Evolutionary conservation across 306 rosid genomes (phyloP).

Genomic region (Fragaria iinumae): DNA sequence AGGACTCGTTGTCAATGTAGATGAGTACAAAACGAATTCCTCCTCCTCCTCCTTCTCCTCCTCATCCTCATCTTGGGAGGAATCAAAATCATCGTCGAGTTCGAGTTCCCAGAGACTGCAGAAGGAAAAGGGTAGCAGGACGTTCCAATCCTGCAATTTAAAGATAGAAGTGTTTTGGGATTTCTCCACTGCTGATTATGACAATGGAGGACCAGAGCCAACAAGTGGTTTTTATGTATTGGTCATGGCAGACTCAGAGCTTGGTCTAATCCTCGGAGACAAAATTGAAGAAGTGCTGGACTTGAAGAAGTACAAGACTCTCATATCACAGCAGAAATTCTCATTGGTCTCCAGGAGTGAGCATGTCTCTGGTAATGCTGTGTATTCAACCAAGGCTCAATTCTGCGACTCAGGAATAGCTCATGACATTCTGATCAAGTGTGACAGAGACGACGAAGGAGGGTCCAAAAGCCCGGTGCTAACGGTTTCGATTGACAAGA

Average conservation of each 20-base stretch:
- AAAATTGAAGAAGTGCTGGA: conserved; percentile 28
- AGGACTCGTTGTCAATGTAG: conserved; percentile 42
- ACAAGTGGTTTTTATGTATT: conserved; percentile 45
- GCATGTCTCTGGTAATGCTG: conserved; percentile 36
- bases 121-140: conserved; percentile 41
- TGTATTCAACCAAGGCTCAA: conserved; percentile 58
- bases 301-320: neutral
- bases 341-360: conserved; percentile 61
- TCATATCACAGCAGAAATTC: conserved; percentile 19
- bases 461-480: conserved; percentile 36
- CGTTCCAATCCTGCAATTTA: conserved; percentile 22
- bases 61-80: neutral
- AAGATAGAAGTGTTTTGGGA: conserved; percentile 62
- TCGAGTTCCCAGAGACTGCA: conserved; percentile 22
- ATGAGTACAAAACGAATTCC: neutral
- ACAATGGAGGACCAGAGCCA: conserved; percentile 61
- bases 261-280: conserved; percentile 57
- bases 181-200: conserved; percentile 52
- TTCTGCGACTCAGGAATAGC: conserved; percentile 46
- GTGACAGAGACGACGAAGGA: conserved; percentile 45
- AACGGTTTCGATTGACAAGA: conserved; percentile 57
- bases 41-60: neutral
- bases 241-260: conserved; percentile 54
- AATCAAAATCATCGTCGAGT: conserved; percentile 4
- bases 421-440: conserved; percentile 70